Evolutionary conservation across 148 eudicot genomes (phyloP), one percentile per base, ranked within the genome.

Genomic region (Cornus florida): DNA sequence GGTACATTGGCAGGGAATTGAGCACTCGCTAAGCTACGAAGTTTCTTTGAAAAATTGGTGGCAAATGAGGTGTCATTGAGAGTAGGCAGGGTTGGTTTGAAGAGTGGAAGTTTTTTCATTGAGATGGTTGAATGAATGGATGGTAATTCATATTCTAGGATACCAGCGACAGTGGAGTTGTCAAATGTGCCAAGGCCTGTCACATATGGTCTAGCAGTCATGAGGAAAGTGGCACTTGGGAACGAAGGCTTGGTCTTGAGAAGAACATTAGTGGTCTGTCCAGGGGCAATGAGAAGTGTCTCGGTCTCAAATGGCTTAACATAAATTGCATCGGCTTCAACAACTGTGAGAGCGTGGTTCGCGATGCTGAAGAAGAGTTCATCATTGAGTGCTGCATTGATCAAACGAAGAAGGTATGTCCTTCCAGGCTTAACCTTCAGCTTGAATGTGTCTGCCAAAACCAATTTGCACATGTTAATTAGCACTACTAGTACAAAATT

Each of bases 1-100:
- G 93, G 93, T 11, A 92, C 92, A n/a, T 92, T 89, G 0, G 92
- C 96, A 6, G 96, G 96, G 74, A 84, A 90, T 71, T 83, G 80
- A 5, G 88, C 73, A 67, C 19, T 86, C 0, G 86, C 91, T 74
- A 92, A 76, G 79, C 93, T 92, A 20, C 86, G 87, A 14, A 92
- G 85, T 65, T 73, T 90, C 32, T 70, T 81, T 0, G 88, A 66
- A 71, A 78, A 92, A 39, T 84, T 87, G 53, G 91, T 59, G 14
- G 85, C 89, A 48, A 90, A 86, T 2, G 85, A 22, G 2, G 92
- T 90, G 81, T 90, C 96, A 73, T 88, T 87, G 38, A 88, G 85
- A n/a, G 87, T 12, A 39, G 96, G 92, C 10, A 90, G 80, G 4
- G 74, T 38, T 64, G 96, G 93, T 65, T 85, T 88, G 71, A 84